phyloP scores from a whole-genome alignment of 805 yeast genomes.

The Candida berthetii region DNA sequence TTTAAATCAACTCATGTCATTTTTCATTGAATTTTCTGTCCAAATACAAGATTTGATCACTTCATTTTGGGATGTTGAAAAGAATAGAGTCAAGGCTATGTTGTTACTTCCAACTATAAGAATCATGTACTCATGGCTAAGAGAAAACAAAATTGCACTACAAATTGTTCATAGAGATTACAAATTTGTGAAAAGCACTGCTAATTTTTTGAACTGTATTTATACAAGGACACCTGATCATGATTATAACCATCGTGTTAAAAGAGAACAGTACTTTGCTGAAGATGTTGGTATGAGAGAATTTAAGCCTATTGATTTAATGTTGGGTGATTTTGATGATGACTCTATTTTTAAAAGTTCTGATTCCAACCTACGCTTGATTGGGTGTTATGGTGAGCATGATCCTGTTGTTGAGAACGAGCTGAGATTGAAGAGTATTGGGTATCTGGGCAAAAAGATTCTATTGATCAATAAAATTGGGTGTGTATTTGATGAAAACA shows the following conservation, averaged over 20 bases:
- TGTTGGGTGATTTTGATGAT: conserved; percentile 59
- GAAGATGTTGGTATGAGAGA: conserved; percentile 65
- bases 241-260: conserved; percentile 27
- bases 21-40: conserved; percentile 33
- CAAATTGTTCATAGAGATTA: conserved; percentile 26
- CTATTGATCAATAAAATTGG: conserved; percentile 22
- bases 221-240: conserved; percentile 5
- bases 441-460: conserved; percentile 21
- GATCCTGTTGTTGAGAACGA: conserved; percentile 23
- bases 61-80: conserved; percentile 21
- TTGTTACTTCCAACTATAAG: conserved; percentile 35
- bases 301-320: conserved; percentile 46
- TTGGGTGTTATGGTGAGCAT: conserved; percentile 19
- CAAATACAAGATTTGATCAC: conserved; percentile 25
- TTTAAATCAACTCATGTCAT: conserved; percentile 19
- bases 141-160: conserved; percentile 37
- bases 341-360: conserved; percentile 7
- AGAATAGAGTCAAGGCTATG: conserved; percentile 7
- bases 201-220: conserved; percentile 24
- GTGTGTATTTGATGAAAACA: conserved; percentile 17
- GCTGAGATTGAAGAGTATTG: conserved; percentile 28
- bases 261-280: conserved; percentile 46
- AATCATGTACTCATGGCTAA: conserved; percentile 52
- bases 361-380: conserved; percentile 11
- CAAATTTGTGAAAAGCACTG: conserved; percentile 24